Evolutionary conservation across 768 basidiomycete genomes (phyloP).

Genomic region (Xerocomus brunneocitrinus): DNA sequence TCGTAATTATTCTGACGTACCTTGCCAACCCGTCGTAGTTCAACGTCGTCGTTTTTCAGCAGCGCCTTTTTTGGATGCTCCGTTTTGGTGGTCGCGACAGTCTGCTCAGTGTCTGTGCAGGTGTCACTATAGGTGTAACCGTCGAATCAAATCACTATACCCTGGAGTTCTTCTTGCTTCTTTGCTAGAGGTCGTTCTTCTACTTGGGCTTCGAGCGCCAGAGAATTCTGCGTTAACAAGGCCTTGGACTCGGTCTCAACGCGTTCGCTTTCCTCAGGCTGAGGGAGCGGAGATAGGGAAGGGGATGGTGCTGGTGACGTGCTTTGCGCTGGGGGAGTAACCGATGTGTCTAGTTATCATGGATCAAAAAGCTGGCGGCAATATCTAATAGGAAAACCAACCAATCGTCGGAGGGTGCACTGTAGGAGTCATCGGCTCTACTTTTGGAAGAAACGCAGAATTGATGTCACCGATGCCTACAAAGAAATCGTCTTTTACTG

Average conservation of each 20-base stretch:
- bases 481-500: conserved; percentile 85
- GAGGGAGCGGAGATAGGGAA: conserved; percentile 9
- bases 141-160: conserved; percentile 30
- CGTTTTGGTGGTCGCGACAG: conserved; percentile 21
- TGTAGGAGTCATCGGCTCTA: conserved; percentile 41
- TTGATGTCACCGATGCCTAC: conserved; percentile 99
- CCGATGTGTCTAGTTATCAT: conserved; percentile 19
- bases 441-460: conserved; percentile 84
- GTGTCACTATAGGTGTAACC: not conserved
- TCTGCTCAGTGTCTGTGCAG: conserved; percentile 9
- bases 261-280: conserved; percentile 40
- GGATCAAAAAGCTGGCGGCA: not conserved
- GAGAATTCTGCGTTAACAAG: conserved; percentile 64
- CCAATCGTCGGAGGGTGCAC: conserved; percentile 22
- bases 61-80: conserved; percentile 67
- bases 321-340: conserved; percentile 15
- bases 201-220: conserved; percentile 78
- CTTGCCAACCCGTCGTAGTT: conserved; percentile 72
- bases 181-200: conserved; percentile 85
- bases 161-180: conserved; percentile 75
- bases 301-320: conserved; percentile 7
- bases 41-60: conserved; percentile 81
- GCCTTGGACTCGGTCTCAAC: conserved; percentile 47
- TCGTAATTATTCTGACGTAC: conserved; percentile 37
- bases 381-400: conserved; percentile 8